Percentiles rank a stretch among this genome's conserved stretches.
phyloP scores from a whole-genome alignment of 176 grass and related monocot species.

The Cenchrus americanus region DNA sequence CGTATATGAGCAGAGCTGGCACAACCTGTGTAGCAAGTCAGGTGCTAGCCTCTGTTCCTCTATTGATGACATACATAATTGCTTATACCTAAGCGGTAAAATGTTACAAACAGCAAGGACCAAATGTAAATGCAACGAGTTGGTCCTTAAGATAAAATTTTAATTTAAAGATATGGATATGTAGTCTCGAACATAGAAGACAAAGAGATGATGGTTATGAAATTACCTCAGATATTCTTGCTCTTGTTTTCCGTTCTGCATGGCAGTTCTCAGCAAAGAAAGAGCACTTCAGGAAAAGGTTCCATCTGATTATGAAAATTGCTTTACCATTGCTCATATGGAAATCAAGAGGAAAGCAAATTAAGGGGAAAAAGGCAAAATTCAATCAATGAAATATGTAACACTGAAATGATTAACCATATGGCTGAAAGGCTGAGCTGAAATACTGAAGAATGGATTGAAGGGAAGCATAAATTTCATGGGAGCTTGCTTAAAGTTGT shows the following conservation, averaged over 20 bases:
- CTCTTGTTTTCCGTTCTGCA: neutral
- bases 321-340: neutral
- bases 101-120: constrained; percentile 47
- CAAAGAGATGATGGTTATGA: constrained; percentile 48
- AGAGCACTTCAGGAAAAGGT: neutral
- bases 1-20: constrained; percentile 21
- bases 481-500: neutral
- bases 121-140: constrained; percentile 55
- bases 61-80: constrained; percentile 53
- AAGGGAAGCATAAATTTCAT: neutral
- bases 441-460: neutral
- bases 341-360: neutral
- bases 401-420: neutral
- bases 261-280: neutral
- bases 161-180: constrained; percentile 41
- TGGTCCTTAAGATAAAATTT: constrained; percentile 47
- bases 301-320: neutral
- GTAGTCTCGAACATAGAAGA: constrained; percentile 42
- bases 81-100: constrained; percentile 37
- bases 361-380: neutral
- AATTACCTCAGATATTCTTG: constrained; percentile 23
- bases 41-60: constrained; percentile 47
- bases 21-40: constrained; percentile 28
- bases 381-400: neutral
- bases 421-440: constrained; percentile 6